phyloP scores from a whole-genome alignment of 2,329 filamentous ascomycete genomes.

The Trichoderma afroharzianum region DNA sequence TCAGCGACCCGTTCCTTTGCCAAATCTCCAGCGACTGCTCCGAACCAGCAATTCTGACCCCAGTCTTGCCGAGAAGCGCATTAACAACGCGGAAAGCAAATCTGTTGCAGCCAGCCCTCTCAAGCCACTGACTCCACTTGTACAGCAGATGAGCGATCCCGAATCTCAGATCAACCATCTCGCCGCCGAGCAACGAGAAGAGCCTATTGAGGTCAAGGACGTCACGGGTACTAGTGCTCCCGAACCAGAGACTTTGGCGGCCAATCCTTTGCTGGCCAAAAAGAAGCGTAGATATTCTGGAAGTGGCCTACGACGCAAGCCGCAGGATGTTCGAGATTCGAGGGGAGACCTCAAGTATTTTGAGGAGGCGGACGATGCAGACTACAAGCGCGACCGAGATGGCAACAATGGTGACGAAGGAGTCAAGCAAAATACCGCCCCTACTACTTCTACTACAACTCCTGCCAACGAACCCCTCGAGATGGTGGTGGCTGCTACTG shows the following conservation, averaged over 20 bases:
- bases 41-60: conserved; percentile 40
- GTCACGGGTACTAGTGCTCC: conserved; percentile 63
- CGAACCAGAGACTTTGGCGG: conserved; percentile 54
- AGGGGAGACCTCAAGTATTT: conserved; percentile 84
- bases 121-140: neutral
- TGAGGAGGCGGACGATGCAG: conserved; percentile 82
- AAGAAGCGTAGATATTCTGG: conserved; percentile 79
- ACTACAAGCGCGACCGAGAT: conserved; percentile 58
- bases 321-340: conserved; percentile 65
- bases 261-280: conserved; percentile 38
- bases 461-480: neutral
- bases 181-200: conserved; percentile 31
- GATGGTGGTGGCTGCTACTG: neutral
- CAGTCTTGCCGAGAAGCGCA: conserved; percentile 27
- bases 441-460: neutral
- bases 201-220: conserved; percentile 44
- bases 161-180: conserved; percentile 27
- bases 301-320: conserved; percentile 72
- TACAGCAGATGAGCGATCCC: conserved; percentile 29
- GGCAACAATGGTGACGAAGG: neutral
- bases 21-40: conserved; percentile 43
- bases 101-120: neutral
- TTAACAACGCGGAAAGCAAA: neutral
- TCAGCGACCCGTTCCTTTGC: conserved; percentile 61
- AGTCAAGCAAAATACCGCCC: neutral